Base-by-base conservation (phyloP, 306 rosid species). In the Purshia tridentata region DNA sequence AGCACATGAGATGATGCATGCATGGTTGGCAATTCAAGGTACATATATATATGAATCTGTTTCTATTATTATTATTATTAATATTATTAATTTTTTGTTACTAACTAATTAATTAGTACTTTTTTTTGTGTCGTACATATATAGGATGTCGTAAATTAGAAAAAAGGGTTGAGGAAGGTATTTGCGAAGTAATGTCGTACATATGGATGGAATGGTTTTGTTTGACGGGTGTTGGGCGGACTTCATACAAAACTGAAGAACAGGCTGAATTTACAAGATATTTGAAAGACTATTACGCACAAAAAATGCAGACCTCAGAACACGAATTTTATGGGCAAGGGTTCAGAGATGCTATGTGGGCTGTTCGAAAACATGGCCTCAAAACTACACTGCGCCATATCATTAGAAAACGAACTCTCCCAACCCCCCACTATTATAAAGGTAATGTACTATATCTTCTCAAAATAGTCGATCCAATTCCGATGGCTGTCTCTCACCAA, bases 1-100 rank as follows among this genome's bases (percentile, higher is more conserved):
- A 16, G 35, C 68, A 42, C 51, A 63, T 10, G 50, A 42, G 68
- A 63, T 63, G 68, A 63, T 63, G 68, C 51, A 41, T 42, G 51
- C 9, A 42, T 41, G 51, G 68, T 42, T 63, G 20, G 6, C 9
- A n/a, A 3, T 7, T n/a, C 20, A 7, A 53, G 57, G 29, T 53
- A 6, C n/a, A n/a, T n/a, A n/a, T n/a, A n/a, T n/a, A n/a, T n/a
- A n/a, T 53, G 5, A n/a, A 18, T 53, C 4, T 53, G n/a, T n/a
- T n/a, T n/a, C n/a, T n/a, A n/a, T n/a, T n/a, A n/a, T n/a, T n/a
- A n/a, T n/a, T n/a, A n/a, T n/a, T n/a, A n/a, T n/a, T n/a, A n/a
- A n/a, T n/a, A n/a, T 3, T 2, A 53, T 53, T 53, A 16, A 16
- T 11, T 5, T 12, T 49, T 11, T 49, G 13, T 49, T 49, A 3